phyloP scores from a whole-genome alignment of 768 basidiomycete species.

The Collybiopsis confluens region DNA sequence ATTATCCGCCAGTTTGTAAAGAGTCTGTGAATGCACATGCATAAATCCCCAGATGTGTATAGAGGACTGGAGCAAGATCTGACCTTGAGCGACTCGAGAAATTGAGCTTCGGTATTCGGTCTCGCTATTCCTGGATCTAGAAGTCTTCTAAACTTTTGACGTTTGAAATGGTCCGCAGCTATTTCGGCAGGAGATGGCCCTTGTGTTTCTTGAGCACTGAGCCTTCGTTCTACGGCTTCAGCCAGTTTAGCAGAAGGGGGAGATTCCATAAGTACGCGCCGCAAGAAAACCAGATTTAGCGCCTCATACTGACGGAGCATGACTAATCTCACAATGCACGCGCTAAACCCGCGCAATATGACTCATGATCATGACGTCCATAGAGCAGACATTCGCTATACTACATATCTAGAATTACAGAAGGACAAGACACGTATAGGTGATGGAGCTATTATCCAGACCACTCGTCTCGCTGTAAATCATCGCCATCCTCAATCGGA shows the following conservation, averaged over 20 bases:
- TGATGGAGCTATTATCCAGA: too few species aligned
- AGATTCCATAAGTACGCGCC: not conserved
- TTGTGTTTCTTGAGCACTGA: constrained; percentile 26
- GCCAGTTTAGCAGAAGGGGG: not conserved
- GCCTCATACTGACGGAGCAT: too few species aligned
- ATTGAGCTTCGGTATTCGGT: constrained; percentile 60
- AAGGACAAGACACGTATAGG: too few species aligned
- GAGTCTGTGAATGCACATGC: constrained; percentile 10
- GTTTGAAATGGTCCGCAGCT: constrained; percentile 56
- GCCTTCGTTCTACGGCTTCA: constrained; percentile 24
- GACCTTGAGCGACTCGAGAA: constrained; percentile 64
- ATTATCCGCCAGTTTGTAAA: constrained; percentile 69
- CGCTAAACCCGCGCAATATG: too few species aligned
- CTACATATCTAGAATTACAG: not conserved
- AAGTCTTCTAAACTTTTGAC: constrained; percentile 69
- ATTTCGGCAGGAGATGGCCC: constrained; percentile 31
- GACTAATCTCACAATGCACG: too few species aligned
- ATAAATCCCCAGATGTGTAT: too few species aligned
- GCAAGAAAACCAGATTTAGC: too few species aligned
- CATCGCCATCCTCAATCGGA: not conserved
- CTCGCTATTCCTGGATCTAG: constrained; percentile 77
- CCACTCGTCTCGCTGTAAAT: constrained; percentile 3
- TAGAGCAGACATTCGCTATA: not conserved
- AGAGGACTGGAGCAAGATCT: not conserved
- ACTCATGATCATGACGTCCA: not conserved